Base-by-base conservation (phyloP, 805 yeast species). In the Wickerhamiella hasegawae region DNA sequence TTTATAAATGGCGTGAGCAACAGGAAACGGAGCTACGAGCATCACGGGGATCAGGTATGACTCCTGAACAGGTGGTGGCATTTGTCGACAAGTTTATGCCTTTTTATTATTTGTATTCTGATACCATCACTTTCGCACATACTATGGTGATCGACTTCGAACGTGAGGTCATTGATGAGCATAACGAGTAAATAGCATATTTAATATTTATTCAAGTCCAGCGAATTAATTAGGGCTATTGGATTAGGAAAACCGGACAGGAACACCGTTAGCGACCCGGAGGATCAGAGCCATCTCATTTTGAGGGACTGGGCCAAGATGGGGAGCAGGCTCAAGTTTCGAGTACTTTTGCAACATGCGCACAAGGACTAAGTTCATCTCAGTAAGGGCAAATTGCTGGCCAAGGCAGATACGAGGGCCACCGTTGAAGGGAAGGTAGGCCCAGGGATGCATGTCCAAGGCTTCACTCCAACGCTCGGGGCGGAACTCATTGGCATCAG, bases 81-180 rank as follows among this genome's bases (percentile, higher is more conserved):
- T 90, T 90, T 60, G 76, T 87, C 9, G 71, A 76, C 40, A 66
- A 94, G 40, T 87, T 87, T 54, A 77, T 80, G 83, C 94, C 94
- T 1, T 69, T 77, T 25, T 87, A 87, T 47, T 68, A 71, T 41
- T 48, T 85, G 16, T 90, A 80, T 32, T 22, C 26, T 15, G 34
- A 19, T 10, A 28, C 31, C 3, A 21, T 30, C 4, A 21, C 24
- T 21, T 21, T 11, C 11, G 24, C 24, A 21, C 6, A 6, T 21
- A 11, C 24, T 8, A 14, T 5, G 23, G 27, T 30, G 4, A 18
- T 31, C 8, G 14, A 15, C 1, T 27, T 36, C n/a, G n/a, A n/a
- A n/a, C n/a, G n/a, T n/a, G n/a, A n/a, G n/a, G n/a, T n/a, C n/a
- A n/a, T n/a, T n/a, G n/a, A n/a, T n/a, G n/a, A n/a, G n/a, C n/a